Base-by-base conservation (phyloP, 768 basidiomycete genomes). In the Suillus subluteus region DNA sequence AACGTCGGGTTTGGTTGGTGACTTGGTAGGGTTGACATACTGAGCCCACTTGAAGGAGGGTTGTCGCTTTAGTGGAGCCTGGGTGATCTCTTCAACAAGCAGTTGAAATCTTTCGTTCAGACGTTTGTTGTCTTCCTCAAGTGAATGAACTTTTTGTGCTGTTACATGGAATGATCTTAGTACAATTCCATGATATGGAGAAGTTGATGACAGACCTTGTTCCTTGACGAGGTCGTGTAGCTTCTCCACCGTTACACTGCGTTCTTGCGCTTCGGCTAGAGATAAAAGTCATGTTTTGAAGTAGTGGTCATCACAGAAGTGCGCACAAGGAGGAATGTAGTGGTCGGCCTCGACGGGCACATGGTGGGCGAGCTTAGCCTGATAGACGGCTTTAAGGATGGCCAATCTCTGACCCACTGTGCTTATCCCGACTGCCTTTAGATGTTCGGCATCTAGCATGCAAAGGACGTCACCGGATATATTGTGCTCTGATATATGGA, bases 331-430 rank as follows among this genome's bases (percentile, higher is more conserved):
- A 11, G 96, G 95, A 16, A 96, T 86, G 75, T 95, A 98, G 72
- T 94, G 86, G 68, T 92, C 91, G 46, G 90, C 81, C 66, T 94
- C 93, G 70, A 96, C 88, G 44, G 92, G 88, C 62, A 99, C 82
- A 68, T 88, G 88, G 73, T 96, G 86, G 1, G 88, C 88, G 62
- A 96, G 79, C 82, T 99, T 99, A 72, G 94, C 82, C 63, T 88
- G 88, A 80, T 98, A 99, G 65, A 98, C 89, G 58, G 92, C 91
- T 78, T 95, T 96, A 76, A 99, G 88, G 69, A 99, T 95, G 54
- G 92, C 84, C 43, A 99, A 80, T 64, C 98, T 84, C 78, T 98
- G 96, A 26, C 98, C 98, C 69, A 99, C 87, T 43, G 92, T 94
- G n/a, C 86, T 75, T 52, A 99, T 86, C 9, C 98, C 98, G 65